Conservation (phyloP, 2,329 filamentous ascomycete species). For the Xylaria sp. region DNA sequence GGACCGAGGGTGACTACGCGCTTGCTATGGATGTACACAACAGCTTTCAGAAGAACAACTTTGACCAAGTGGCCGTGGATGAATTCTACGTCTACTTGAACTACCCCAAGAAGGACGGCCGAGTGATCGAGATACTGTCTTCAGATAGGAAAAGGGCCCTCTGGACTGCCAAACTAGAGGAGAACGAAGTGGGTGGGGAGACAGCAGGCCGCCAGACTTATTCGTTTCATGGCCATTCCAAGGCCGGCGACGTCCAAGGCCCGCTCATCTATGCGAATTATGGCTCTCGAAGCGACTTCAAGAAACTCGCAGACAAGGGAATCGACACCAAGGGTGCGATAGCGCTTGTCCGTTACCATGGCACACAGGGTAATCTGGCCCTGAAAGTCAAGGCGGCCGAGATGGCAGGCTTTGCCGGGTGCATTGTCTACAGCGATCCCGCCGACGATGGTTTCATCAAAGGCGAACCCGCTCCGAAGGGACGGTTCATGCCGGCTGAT, state of each 20-base stretch:
- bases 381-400: constrained; percentile 92
- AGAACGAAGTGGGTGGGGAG: constrained; percentile 71
- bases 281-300: constrained; percentile 83
- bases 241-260: constrained; percentile 82
- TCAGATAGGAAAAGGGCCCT: constrained; percentile 62
- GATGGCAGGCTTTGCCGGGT: constrained; percentile 81
- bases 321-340: constrained; percentile 80
- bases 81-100: constrained; percentile 91
- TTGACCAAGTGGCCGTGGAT: constrained; percentile 79
- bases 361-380: constrained; percentile 72
- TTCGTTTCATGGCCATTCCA: constrained; percentile 88
- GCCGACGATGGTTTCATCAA: constrained; percentile 79
- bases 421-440: constrained; percentile 92
- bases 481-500: constrained; percentile 79
- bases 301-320: constrained; percentile 70
- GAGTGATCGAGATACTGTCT: constrained; percentile 80
- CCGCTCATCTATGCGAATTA: constrained; percentile 93
- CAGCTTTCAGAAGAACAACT: constrained; percentile 71
- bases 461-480: constrained; percentile 75
- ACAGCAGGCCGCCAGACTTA: constrained; percentile 70
- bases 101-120: constrained; percentile 78
- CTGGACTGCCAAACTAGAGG: constrained; percentile 86
- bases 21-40: constrained; percentile 84
- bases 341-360: constrained; percentile 81
- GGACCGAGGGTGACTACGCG: constrained; percentile 90